Evolutionary conservation across 768 basidiomycete species (phyloP), one percentile per base, ranked within the genome.

Genomic region (Leccinum sublutescens): DNA sequence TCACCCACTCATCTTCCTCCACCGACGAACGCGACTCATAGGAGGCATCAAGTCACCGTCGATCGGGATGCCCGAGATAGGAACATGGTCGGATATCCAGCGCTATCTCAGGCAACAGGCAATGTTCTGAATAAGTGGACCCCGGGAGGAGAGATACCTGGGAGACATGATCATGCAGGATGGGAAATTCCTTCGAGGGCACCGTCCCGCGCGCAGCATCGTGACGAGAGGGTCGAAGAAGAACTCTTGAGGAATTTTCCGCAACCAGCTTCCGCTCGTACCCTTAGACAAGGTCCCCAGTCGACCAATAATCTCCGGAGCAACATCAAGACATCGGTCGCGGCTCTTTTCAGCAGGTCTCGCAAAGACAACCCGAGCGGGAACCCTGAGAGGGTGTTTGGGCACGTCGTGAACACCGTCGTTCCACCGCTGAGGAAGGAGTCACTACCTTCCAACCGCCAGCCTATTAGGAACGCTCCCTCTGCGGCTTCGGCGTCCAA

Each of bases 71-170:
- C 38, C 23, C 40, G 14, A 7, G 57, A 61, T 10, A 36, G 7
- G 31, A 50, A 52, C 4, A n/a, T 36, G 14, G 50, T 38, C 27
- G 58, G 61, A 3, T 57, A 55, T 10, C 70, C 62, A 21, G 60
- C 70, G 7, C 59, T 64, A 17, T 61, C 66, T 14, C 63, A 69
- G 49, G 59, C 64, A 17, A 57, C 68, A 0, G 61, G 54, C 4
- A 54, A 52, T 4, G 54, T 66, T 17, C 49, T 66, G 8, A 33
- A 49, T 7, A 59, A 48, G 23, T 63, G 54, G 25, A 49, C 50
- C 8, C 8, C n/a, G 0, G 58, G 36, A 40, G 61, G 65, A 17
- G 54, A 47, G 38, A 6, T 49, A 1, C 54, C 36, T 6, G 17
- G 23, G 9, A 54, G 33, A 34, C 59, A 48, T 12, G 52, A 62